Evolutionary conservation across 2,329 filamentous ascomycete genomes (phyloP).

Genomic region (Camillea tinctor): DNA sequence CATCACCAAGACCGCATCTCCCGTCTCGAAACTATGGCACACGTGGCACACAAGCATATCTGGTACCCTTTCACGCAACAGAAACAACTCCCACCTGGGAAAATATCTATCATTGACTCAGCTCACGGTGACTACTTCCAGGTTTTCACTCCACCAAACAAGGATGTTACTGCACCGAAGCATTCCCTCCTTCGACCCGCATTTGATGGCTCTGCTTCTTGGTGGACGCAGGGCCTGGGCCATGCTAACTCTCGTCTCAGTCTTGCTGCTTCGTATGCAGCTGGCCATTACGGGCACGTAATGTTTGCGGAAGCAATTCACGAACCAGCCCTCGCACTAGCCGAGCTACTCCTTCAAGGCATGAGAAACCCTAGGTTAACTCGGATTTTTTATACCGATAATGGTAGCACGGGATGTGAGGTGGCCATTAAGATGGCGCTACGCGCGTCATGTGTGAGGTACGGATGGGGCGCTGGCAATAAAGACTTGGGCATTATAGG

Average conservation of each 20-base stretch:
- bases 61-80: constrained; percentile 93
- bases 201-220: constrained; percentile 82
- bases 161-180: not conserved
- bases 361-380: constrained; percentile 63
- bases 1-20: constrained; percentile 55
- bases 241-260: constrained; percentile 72
- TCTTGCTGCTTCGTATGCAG: constrained; percentile 75
- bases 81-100: constrained; percentile 55
- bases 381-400: constrained; percentile 80
- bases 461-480: constrained; percentile 59
- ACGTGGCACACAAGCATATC: constrained; percentile 61
- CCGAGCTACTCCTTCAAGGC: constrained; percentile 59
- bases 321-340: constrained; percentile 69
- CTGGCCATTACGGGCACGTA: constrained; percentile 81
- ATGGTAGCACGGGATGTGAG: constrained; percentile 80
- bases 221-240: constrained; percentile 89
- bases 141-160: constrained; percentile 35
- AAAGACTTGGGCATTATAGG: constrained; percentile 66
- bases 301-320: constrained; percentile 85
- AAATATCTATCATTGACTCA: constrained; percentile 76
- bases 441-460: constrained; percentile 64
- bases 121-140: constrained; percentile 79
- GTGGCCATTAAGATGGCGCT: constrained; percentile 85
- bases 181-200: constrained; percentile 56
- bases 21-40: constrained; percentile 65